Evolutionary conservation across 306 rosid genomes (phyloP).

Genomic region (Acmispon strigosus): DNA sequence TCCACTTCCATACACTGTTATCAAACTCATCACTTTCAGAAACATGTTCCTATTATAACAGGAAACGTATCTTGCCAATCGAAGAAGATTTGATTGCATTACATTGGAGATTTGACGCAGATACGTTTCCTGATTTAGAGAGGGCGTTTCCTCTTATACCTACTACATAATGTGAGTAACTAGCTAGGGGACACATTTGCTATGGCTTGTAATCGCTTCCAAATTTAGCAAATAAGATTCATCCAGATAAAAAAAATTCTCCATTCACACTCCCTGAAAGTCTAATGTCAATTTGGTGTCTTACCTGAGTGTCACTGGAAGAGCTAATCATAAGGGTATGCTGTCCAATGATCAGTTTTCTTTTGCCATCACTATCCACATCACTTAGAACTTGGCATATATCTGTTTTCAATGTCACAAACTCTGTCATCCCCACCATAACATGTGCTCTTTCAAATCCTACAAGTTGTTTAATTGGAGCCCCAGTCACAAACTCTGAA

Average conservation of each 20-base stretch:
- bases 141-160: too few species aligned
- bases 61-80: too few species aligned
- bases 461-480: conserved; percentile 43
- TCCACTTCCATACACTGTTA: not conserved
- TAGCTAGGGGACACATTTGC: not conserved
- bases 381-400: conserved; percentile 38
- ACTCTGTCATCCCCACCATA: conserved; percentile 27
- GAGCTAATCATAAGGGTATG: conserved; percentile 48
- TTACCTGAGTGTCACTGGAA: conserved; percentile 42
- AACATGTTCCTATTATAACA: conserved; percentile 1
- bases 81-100: too few species aligned
- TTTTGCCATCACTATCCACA: conserved; percentile 52
- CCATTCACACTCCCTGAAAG: conserved; percentile 9
- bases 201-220: not conserved
- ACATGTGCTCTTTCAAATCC: conserved; percentile 46
- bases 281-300: conserved; percentile 39
- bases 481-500: conserved; percentile 22
- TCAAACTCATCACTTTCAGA: conserved; percentile 1
- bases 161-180: not conserved
- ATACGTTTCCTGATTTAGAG: too few species aligned
- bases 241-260: not conserved
- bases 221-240: not conserved
- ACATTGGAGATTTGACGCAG: too few species aligned
- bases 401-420: conserved; percentile 31
- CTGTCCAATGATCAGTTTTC: conserved; percentile 44